Evolutionary conservation across 495 filamentous ascomycete genomes (phyloP), one percentile per base, ranked within the genome.

Genomic region (Penicillium maclennaniae): DNA sequence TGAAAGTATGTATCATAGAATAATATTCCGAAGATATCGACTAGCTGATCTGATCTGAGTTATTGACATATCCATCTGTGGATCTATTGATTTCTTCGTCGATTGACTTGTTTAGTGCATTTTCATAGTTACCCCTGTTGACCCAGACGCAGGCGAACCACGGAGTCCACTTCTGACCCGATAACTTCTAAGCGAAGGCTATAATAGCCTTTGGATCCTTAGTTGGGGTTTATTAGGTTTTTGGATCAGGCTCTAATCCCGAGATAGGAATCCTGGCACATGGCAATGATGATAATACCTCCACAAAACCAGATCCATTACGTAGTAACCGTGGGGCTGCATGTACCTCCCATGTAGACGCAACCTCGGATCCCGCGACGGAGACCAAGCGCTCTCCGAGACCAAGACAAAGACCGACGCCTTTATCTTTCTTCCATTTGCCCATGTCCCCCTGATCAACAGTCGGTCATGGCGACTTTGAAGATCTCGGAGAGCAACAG

Each of bases 261-360:
- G 14, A 12, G 27, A 31, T 31, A 34, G 31, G 31, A 34, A 14
- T 1, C 14, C 31, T 14, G 10, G 31, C 31, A 34, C 31, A 34
- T 14, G 31, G 31, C 31, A 34, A 12, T 12, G 31, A 34, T 14
- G 31, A 34, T 12, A 12, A 12, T 51, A 59, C 51, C 12, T 48
- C 6, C 6, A 17, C 17, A 28, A 39, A 49, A 56, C 53, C 20
- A 45, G 34, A 26, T 26, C 21, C 36, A 20, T 12, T 46, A 53
- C 49, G 45, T 55, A 16, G 46, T 7, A 16, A 34, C 21, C 3
- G 50, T 17, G 50, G 50, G 50, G 48, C 39, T 47, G 36, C 51
- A 23, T 21, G 47, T 51, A 44, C 48, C 57, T 31, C 39, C 25
- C 28, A 51, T 15, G 47, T 43, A 34, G 31, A 16, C 16, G 16